phyloP scores from a whole-genome alignment of 169 alveolate species.

The Cystoisospora suis region DNA sequence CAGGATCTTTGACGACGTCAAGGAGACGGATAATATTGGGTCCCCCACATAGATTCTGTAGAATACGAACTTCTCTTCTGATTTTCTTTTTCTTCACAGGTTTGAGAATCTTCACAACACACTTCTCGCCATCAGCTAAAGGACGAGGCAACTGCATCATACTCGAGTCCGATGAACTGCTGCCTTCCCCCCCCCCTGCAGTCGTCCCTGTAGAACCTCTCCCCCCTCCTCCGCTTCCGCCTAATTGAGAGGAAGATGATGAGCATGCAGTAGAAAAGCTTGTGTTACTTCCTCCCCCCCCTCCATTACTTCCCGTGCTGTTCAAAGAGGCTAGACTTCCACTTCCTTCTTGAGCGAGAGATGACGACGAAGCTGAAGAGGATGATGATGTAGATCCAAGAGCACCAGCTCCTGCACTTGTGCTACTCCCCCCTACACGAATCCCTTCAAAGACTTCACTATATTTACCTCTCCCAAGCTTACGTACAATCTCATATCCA shows the following conservation, averaged over 20 bases:
- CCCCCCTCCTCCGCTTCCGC: not conserved
- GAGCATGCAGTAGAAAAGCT: not conserved
- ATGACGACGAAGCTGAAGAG: not conserved
- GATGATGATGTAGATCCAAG: not conserved
- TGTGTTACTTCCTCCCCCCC: no score
- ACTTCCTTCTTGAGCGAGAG: not conserved
- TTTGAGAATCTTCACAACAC: slow-evolving; percentile 94
- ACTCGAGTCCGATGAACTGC: slow-evolving; percentile 27
- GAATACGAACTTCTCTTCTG: slow-evolving; percentile 95
- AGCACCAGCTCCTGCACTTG: not conserved
- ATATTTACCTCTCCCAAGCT: slow-evolving; percentile 99
- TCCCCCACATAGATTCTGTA: slow-evolving; percentile 94
- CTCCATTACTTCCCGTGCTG: slow-evolving; percentile 27
- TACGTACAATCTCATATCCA: slow-evolving; percentile 92
- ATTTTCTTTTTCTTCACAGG: slow-evolving; percentile 97
- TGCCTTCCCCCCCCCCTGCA: not conserved
- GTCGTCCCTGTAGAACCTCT: not conserved
- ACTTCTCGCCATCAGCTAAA: slow-evolving; percentile 74
- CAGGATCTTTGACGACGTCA: slow-evolving; percentile 97
- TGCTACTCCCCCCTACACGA: slow-evolving; percentile 56
- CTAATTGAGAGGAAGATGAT: not conserved
- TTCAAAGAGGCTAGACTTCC: not conserved
- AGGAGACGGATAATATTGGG: slow-evolving; percentile 92
- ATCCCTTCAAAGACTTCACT: slow-evolving; percentile 98
- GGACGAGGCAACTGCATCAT: no score